phyloP scores from a whole-genome alignment of 2,329 filamentous ascomycete species.

The Ophiostoma populinum region DNA sequence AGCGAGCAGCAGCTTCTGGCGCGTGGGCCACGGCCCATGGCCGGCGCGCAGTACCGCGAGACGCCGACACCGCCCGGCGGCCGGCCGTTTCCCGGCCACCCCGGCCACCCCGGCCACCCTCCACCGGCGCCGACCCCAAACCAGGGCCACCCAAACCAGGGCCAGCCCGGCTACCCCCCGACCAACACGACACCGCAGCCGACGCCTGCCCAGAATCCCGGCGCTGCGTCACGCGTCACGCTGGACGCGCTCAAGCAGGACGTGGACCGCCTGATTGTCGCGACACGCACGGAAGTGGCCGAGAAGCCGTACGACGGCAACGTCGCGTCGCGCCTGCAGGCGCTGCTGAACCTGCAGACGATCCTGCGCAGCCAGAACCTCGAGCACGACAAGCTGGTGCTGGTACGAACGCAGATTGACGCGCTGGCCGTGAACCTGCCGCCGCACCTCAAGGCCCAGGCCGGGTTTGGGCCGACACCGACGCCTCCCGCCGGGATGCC shows the following conservation, averaged over 20 bases:
- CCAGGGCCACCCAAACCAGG: slow-evolving; percentile 14
- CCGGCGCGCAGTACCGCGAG: slow-evolving; percentile 43
- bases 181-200: slow-evolving; percentile 8
- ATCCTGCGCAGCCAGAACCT: slow-evolving; percentile 64
- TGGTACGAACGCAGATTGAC: slow-evolving; percentile 72
- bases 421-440: slow-evolving; percentile 51
- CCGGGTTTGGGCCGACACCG: slow-evolving; percentile 16
- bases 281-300: slow-evolving; percentile 56
- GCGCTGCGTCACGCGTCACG: slow-evolving; percentile 30
- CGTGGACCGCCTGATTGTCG: slow-evolving; percentile 60
- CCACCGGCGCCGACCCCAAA: too few relatives aligned
- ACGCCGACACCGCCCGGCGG: slow-evolving; percentile 55
- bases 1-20: slow-evolving; percentile 37
- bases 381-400: slow-evolving; percentile 63
- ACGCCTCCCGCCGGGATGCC: slow-evolving; percentile 14
- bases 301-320: slow-evolving; percentile 59
- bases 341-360: slow-evolving; percentile 68
- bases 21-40: slow-evolving; percentile 24
- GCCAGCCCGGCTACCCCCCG: slow-evolving; percentile 20
- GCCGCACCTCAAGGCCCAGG: slow-evolving; percentile 23
- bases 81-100: too few relatives aligned
- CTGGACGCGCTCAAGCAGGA: slow-evolving; percentile 67
- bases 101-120: too few relatives aligned
- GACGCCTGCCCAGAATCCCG: slow-evolving; percentile 3
- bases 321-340: slow-evolving; percentile 64